These are phyloP conservation scores for Mycena alexandri DNA, from an alignment of 768 basidiomycete species.

Conservation along the genomic window DNA sequence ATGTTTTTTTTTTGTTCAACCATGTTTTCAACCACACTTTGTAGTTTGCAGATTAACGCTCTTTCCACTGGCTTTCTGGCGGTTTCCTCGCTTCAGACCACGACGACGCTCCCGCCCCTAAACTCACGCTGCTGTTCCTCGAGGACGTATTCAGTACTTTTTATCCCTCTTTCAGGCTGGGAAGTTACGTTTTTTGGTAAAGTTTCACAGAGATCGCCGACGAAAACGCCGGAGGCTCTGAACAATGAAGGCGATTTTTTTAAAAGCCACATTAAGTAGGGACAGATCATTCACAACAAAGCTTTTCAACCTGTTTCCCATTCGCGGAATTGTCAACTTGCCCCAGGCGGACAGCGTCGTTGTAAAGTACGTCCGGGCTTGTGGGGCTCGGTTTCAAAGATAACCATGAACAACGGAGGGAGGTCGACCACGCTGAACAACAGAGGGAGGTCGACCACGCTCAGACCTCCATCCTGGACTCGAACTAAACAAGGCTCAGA, in stretches of 20 bases:
- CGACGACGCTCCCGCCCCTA: constrained; percentile 22
- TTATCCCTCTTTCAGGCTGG: not conserved
- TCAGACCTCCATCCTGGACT: no score
- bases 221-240: constrained; percentile 19
- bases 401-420: no score
- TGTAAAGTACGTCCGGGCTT: constrained; percentile 5
- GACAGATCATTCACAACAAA: constrained; percentile 26
- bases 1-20: no score
- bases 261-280: not conserved
- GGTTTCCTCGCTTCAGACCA: constrained; percentile 22
- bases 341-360: not conserved
- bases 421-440: no score
- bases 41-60: constrained; percentile 30
- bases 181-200: no score
- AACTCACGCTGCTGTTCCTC: constrained; percentile 9
- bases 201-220: not conserved
- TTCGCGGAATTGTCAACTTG: constrained; percentile 11
- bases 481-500: no score
- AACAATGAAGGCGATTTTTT: constrained; percentile 24
- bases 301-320: constrained; percentile 6
- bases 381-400: no score
- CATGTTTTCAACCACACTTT: no score
- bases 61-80: constrained; percentile 31
- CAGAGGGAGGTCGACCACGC: no score
- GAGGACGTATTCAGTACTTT: no score